These are phyloP conservation scores for Sungouiozyma intestinalis DNA, from an alignment of 805 yeast species.

Conservation along the genomic window DNA sequence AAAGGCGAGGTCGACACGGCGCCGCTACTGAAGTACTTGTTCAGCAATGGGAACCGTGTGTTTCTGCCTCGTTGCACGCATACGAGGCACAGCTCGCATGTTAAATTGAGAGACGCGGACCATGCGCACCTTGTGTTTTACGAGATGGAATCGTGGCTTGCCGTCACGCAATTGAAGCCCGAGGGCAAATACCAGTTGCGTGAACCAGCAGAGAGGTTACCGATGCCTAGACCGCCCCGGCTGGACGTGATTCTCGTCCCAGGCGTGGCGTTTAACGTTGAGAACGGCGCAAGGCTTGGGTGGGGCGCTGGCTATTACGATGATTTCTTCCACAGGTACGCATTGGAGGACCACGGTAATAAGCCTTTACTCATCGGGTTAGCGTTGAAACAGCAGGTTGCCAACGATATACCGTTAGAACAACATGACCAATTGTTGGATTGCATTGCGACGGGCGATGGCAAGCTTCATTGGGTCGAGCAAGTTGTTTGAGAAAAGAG, in stretches of 20 bases:
- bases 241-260: constrained; percentile 75
- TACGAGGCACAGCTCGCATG: constrained; percentile 24
- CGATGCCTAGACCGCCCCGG: constrained; percentile 20
- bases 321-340: constrained; percentile 49
- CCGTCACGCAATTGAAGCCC: constrained; percentile 43
- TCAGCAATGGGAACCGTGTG: constrained; percentile 38
- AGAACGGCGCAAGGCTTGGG: constrained; percentile 51
- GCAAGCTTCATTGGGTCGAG: constrained; percentile 9
- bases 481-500: constrained; percentile 8
- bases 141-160: constrained; percentile 32
- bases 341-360: constrained; percentile 10
- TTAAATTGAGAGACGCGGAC: constrained; percentile 11
- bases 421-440: constrained; percentile 26
- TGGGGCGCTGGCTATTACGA: constrained; percentile 95
- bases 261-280: constrained; percentile 59
- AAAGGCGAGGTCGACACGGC: constrained; percentile 56
- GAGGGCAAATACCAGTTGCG: constrained; percentile 55
- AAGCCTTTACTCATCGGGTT: constrained; percentile 24
- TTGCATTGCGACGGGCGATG: constrained; percentile 23
- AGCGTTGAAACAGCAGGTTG: constrained; percentile 22
- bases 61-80: constrained; percentile 47
- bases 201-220: constrained; percentile 44
- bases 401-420: constrained; percentile 17
- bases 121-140: constrained; percentile 44
- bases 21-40: constrained; percentile 41